These are phyloP conservation scores for Puccinia polysora DNA, from an alignment of 1,284 basidiomycete genomes.

Conservation along the genomic window DNA sequence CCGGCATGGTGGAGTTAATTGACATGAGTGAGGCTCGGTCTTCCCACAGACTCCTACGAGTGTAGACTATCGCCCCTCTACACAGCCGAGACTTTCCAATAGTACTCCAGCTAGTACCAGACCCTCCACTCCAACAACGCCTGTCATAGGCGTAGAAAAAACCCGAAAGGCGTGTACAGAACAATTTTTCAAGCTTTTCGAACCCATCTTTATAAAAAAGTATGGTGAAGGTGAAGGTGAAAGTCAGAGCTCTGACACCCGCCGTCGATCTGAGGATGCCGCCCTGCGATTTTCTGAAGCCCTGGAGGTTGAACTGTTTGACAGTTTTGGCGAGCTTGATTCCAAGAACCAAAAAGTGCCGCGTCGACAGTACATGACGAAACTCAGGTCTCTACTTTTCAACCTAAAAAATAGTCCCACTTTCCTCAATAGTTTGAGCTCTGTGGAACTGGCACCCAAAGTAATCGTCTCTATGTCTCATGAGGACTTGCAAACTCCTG, in stretches of 20 bases:
- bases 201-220: neutral
- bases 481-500: conserved; percentile 75
- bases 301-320: conserved; percentile 16
- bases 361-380: conserved; percentile 22
- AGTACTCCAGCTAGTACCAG: neutral
- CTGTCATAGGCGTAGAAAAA: conserved; percentile 1
- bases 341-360: conserved; percentile 5
- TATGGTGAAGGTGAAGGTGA: neutral
- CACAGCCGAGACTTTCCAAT: neutral
- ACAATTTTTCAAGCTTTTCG: conserved; percentile 25
- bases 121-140: neutral
- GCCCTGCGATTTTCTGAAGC: conserved; percentile 12
- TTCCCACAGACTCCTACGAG: neutral
- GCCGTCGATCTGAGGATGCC: no score
- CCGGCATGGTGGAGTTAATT: no score
- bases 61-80: neutral
- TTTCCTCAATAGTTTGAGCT: conserved; percentile 2
- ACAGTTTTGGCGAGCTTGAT: conserved; percentile 19
- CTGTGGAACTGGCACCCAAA: neutral
- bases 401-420: conserved; percentile 17
- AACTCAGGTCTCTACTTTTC: conserved; percentile 27
- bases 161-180: conserved; percentile 16
- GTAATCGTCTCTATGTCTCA: conserved; percentile 69
- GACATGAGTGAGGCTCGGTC: no score
- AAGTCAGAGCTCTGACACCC: no score